Base-by-base conservation (phyloP, 805 yeast species). In the Brettanomyces custersianus region DNA sequence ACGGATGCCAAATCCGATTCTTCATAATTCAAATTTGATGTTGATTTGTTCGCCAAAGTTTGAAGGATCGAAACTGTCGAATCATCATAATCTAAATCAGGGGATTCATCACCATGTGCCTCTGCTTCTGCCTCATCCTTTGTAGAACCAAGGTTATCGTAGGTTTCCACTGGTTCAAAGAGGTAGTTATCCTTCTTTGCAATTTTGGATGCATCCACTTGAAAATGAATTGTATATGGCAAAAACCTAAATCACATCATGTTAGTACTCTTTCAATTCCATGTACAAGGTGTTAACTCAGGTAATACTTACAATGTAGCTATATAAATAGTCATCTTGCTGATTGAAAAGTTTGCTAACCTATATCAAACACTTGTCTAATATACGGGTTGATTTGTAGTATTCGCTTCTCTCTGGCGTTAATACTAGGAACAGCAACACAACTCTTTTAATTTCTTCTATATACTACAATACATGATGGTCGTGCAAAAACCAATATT, bases 201-300 rank as follows among this genome's bases (percentile, higher is more conserved):
- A 3, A 35, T 38, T 10, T 40, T 34, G 6, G 45, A 34, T 4
- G 48, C 20, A 8, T 54, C 53, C 3, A 73, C 68, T 43, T 73
- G 74, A 43, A 73, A 73, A 43, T 80, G 83, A n/a, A 80, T 86
- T 4, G 86, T 77, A 48, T 76, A 76, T 2, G 92, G 92, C 32
- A 81, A 62, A 46, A 80, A 80, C 33, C 81, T 73, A 40, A 15
- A 8, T 8, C 15, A 25, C n/a, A 25, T n/a, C n/a, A 17, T 15
- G 33, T 34, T 27, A 25, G 31, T 26, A 28, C 29, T n/a, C n/a
- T 8, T 30, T 23, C 34, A 26, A 25, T 7, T 18, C 6, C 20
- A 15, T 11, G 28, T 21, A 19, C 5, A 6, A n/a, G 34, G 30
- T 9, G 19, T 16, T 16, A 11, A 15, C 16, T 4, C 22, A 16